Percentiles rank a stretch among this genome's conserved stretches.
Evolutionary conservation across 345 rosid species (phyloP).

Genomic region (Gossypium arboreum): DNA sequence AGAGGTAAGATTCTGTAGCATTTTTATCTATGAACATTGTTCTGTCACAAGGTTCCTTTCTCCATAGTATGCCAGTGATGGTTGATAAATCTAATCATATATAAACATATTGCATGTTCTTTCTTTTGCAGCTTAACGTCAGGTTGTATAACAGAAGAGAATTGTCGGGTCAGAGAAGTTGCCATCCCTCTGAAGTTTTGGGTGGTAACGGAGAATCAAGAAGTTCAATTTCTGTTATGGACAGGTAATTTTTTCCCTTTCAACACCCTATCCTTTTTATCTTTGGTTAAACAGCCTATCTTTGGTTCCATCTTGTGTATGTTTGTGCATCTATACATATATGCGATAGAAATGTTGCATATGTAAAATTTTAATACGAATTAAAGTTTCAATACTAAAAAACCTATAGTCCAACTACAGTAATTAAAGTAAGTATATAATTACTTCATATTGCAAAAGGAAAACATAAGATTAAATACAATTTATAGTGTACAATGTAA

Average conservation of each 20-base stretch:
- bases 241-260: slow-evolving; percentile 30
- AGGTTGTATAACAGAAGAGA: slow-evolving; percentile 50
- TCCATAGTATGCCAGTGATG: background rate
- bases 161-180: slow-evolving; percentile 68
- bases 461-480: no score
- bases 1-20: slow-evolving; percentile 34
- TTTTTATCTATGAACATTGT: background rate
- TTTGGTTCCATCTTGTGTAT: background rate
- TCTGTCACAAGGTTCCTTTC: background rate
- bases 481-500: no score
- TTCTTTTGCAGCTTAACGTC: slow-evolving; percentile 56
- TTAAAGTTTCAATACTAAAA: no score
- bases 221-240: slow-evolving; percentile 29
- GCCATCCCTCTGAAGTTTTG: slow-evolving; percentile 61
- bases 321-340: background rate
- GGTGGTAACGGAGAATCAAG: slow-evolving; percentile 33
- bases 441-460: no score
- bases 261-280: background rate
- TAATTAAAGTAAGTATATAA: no score
- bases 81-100: background rate
- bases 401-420: no score
- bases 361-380: no score
- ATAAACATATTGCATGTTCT: slow-evolving; percentile 3
- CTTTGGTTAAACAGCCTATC: background rate
- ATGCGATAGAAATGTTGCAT: background rate